phyloP scores from a whole-genome alignment of 768 basidiomycete genomes.

The Pisolithus marmoratus region DNA sequence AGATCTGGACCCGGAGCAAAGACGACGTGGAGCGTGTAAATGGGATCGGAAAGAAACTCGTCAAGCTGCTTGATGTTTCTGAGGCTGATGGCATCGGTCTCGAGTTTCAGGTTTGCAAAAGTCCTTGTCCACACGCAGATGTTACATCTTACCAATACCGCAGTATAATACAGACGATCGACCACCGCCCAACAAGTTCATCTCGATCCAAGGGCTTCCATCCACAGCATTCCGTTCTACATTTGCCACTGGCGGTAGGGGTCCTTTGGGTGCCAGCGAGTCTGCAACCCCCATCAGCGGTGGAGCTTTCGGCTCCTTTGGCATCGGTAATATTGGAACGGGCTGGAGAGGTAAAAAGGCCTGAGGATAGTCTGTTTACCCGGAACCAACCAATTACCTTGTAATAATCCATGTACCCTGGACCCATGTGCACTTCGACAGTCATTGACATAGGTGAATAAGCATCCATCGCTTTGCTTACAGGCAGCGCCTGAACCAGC shows the following conservation, averaged over 20 bases:
- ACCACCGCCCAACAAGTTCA: slow-evolving; percentile 75
- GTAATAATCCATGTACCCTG: too few relatives aligned
- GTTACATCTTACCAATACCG: neutral
- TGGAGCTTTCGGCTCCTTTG: slow-evolving; percentile 45
- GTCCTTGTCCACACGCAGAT: neutral
- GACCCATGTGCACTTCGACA: too few relatives aligned
- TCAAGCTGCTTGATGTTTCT: slow-evolving; percentile 77
- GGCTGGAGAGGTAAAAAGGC: slow-evolving; percentile 22
- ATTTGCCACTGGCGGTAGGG: slow-evolving; percentile 39
- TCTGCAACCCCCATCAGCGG: slow-evolving; percentile 20
- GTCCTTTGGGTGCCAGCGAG: slow-evolving; percentile 20
- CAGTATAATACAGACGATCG: slow-evolving; percentile 88
- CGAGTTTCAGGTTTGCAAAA: slow-evolving; percentile 76
- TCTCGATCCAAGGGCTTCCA: slow-evolving; percentile 71
- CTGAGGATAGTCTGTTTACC: slow-evolving; percentile 9
- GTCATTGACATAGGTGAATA: too few relatives aligned
- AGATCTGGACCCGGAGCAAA: slow-evolving; percentile 84
- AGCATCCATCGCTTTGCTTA: too few relatives aligned
- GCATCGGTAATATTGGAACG: slow-evolving; percentile 37
- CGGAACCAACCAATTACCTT: too few relatives aligned
- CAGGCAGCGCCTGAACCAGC: too few relatives aligned
- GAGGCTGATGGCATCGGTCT: slow-evolving; percentile 82
- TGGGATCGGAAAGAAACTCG: slow-evolving; percentile 74
- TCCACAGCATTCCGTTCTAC: slow-evolving; percentile 60
- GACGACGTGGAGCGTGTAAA: slow-evolving; percentile 85